A percentile compares a stretch with the other conserved stretches of the same genome.
Evolutionary conservation across 306 rosid species (phyloP).

Genomic region (Lablab purpureus): DNA sequence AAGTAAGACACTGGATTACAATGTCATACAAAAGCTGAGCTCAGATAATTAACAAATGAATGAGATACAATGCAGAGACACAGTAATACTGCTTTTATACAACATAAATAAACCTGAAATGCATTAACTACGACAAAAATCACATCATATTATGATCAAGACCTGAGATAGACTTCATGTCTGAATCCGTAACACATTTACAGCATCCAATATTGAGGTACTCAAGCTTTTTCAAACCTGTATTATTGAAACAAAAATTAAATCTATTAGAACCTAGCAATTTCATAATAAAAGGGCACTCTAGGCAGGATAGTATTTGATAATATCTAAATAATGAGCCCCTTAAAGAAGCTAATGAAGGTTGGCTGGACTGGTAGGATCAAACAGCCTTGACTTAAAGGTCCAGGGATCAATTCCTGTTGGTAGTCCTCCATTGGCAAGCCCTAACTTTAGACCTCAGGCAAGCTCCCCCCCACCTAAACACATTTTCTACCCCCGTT

Average conservation of each 20-base stretch:
- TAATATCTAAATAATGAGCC: constrained; percentile 5
- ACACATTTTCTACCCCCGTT: not conserved
- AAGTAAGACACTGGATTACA: constrained; percentile 4
- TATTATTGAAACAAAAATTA: constrained; percentile 36
- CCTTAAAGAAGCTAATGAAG: constrained; percentile 22
- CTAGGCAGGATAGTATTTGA: constrained; percentile 22
- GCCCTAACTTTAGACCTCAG: not conserved
- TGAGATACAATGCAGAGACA: not conserved
- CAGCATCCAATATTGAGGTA: constrained; percentile 73
- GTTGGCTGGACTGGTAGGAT: constrained; percentile 11
- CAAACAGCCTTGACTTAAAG: constrained; percentile 13
- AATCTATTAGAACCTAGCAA: constrained; percentile 12
- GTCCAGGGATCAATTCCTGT: not conserved
- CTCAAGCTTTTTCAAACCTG: constrained; percentile 68
- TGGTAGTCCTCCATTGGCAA: constrained; percentile 1
- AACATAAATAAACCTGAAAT: constrained; percentile 27
- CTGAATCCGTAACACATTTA: constrained; percentile 66
- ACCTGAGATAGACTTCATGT: constrained; percentile 73
- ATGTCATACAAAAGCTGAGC: constrained; percentile 13
- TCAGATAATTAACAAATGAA: not conserved
- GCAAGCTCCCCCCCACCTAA: constrained; percentile 19
- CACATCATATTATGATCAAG: constrained; percentile 16
- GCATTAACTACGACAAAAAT: not conserved
- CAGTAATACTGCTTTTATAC: constrained; percentile 12
- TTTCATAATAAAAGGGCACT: constrained; percentile 14